phyloP scores from a whole-genome alignment of 768 basidiomycete genomes.

The Boletellus sp. region DNA sequence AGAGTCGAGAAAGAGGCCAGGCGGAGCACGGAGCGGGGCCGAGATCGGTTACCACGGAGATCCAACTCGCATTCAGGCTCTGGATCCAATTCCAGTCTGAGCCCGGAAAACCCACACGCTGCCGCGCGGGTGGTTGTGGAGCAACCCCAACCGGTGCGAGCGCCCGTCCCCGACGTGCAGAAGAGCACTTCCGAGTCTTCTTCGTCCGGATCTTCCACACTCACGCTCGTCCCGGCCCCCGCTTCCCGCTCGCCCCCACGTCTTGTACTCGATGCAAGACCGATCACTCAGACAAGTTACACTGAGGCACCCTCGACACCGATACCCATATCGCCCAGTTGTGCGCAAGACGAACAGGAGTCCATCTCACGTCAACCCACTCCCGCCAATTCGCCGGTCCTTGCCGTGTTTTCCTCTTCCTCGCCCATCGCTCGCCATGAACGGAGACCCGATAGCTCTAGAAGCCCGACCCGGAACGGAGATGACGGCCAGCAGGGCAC shows the following conservation, averaged over 20 bases:
- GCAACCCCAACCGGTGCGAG: constrained; percentile 8
- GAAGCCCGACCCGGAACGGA: constrained; percentile 25
- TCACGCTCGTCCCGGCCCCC: constrained; percentile 10
- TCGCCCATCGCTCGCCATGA: constrained; percentile 9
- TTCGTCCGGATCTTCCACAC: constrained; percentile 27
- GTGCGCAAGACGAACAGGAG: constrained; percentile 34
- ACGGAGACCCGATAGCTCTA: constrained; percentile 17
- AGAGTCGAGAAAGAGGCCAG: constrained; percentile 28
- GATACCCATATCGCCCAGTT: constrained; percentile 24
- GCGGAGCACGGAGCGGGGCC: constrained; percentile 25
- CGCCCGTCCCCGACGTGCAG: constrained; percentile 10
- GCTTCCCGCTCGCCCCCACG: constrained; percentile 23
- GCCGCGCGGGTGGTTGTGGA: constrained; percentile 1
- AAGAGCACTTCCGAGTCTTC: constrained; percentile 19
- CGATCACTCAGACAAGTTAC: constrained; percentile 26
- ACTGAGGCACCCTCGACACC: constrained; percentile 14
- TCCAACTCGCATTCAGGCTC: constrained; percentile 28
- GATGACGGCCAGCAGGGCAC: constrained; percentile 36
- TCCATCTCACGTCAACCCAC: constrained; percentile 46
- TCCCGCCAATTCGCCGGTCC: constrained; percentile 59
- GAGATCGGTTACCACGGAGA: constrained; percentile 28
- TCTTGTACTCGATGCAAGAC: constrained; percentile 28
- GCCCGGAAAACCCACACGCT: constrained; percentile 25
- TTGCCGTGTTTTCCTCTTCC: constrained; percentile 27
- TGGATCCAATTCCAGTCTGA: constrained; percentile 35